phyloP scores from a whole-genome alignment of 257 asterid species.

The Coffea canephora region DNA sequence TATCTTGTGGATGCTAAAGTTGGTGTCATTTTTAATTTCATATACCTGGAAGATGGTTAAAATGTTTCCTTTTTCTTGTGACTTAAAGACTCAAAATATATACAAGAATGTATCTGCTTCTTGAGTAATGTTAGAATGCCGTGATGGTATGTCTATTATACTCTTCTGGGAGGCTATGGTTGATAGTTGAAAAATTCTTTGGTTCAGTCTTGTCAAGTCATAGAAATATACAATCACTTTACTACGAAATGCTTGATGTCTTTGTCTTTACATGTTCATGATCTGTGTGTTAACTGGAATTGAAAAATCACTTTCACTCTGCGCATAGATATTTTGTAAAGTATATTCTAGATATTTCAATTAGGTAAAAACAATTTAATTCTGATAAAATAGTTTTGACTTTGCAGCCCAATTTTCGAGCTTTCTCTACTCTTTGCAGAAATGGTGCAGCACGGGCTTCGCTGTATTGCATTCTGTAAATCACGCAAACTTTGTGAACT shows the following conservation, averaged over 20 bases:
- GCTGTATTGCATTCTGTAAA: slow-evolving; percentile 95
- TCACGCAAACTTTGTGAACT: slow-evolving; percentile 96
- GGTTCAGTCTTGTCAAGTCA: not conserved
- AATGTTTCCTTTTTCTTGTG: not conserved
- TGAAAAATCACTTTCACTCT: not conserved
- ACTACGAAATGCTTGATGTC: not conserved
- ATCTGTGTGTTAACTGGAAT: not conserved
- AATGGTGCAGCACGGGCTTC: slow-evolving; percentile 95
- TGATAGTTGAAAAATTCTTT: not conserved
- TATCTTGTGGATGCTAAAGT: too few species aligned
- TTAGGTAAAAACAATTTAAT: not conserved
- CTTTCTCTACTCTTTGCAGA: slow-evolving; percentile 81
- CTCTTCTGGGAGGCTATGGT: not conserved
- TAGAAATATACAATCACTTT: not conserved
- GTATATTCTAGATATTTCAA: not conserved
- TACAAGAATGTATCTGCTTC: not conserved
- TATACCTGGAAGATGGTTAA: not conserved
- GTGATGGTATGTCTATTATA: not conserved
- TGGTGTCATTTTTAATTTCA: too few species aligned
- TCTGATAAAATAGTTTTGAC: slow-evolving; percentile 12
- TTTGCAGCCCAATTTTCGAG: slow-evolving; percentile 91
- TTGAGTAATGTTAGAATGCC: not conserved
- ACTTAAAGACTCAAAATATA: not conserved
- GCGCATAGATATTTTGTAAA: not conserved
- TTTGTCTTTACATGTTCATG: not conserved